These are phyloP conservation scores for Cladosporium sp. DNA, from an alignment of 2,329 filamentous ascomycete genomes.

Conservation along the genomic window DNA sequence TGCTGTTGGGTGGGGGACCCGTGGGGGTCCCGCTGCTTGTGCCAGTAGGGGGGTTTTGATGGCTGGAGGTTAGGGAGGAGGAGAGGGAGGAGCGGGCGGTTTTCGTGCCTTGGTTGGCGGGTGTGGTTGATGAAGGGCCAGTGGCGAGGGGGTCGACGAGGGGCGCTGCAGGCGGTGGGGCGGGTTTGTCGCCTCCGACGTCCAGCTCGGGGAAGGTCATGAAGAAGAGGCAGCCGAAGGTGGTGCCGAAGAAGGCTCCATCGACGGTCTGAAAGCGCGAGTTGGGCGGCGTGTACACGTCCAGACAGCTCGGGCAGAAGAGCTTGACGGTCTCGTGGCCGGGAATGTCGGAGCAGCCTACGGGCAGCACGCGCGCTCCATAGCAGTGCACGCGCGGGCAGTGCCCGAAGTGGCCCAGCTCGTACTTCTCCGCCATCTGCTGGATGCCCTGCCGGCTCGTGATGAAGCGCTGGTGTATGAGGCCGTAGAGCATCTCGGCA, in stretches of 20 bases:
- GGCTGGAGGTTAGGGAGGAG: constrained; percentile 29
- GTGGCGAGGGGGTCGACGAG: constrained; percentile 13
- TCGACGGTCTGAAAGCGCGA: constrained; percentile 96
- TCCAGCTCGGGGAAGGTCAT: constrained; percentile 98
- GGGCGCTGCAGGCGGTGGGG: constrained; percentile 11
- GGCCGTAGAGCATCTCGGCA: constrained; percentile 94
- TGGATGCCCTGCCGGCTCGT: constrained; percentile 94
- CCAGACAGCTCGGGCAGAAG: constrained; percentile 93
- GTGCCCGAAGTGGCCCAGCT: constrained; percentile 89
- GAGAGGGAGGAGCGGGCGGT: constrained; percentile 26
- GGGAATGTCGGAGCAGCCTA: constrained; percentile 89
- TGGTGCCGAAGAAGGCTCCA: constrained; percentile 96
- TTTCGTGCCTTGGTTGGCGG: constrained; percentile 18
- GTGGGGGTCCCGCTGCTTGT: no score
- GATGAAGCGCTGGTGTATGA: constrained; percentile 98
- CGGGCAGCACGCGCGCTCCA: constrained; percentile 82
- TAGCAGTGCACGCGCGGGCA: constrained; percentile 95
- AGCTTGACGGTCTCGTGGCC: constrained; percentile 98
- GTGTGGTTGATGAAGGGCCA: constrained; percentile 3
- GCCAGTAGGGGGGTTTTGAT: no score
- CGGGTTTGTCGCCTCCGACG: constrained; percentile 47
- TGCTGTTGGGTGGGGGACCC: constrained; percentile 3
- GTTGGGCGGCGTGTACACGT: constrained; percentile 96
- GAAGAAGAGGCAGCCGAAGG: constrained; percentile 94
- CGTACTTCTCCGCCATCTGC: constrained; percentile 99